Percentiles rank a stretch among this genome's conserved stretches.
phyloP scores from a whole-genome alignment of 164 flowering plant genomes.

The Macadamia tetraphylla region DNA sequence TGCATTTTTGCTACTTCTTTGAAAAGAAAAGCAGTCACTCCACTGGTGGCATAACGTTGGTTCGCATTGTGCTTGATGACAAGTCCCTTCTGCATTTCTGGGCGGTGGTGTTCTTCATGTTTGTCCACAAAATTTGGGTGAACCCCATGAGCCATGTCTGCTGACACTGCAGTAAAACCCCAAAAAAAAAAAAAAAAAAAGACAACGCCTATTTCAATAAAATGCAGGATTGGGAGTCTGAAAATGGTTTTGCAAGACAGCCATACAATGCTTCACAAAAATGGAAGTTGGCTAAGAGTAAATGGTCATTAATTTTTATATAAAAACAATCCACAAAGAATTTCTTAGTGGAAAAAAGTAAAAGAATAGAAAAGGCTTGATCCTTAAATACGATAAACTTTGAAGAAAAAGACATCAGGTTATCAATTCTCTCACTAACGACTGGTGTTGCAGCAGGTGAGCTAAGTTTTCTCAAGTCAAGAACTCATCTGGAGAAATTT shows the following conservation, averaged over 20 bases:
- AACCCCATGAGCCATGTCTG: slow-evolving; percentile 97
- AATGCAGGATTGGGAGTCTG: no score
- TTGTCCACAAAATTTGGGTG: slow-evolving; percentile 89
- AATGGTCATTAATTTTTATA: no score
- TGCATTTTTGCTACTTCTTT: slow-evolving; percentile 72
- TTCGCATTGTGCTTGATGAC: slow-evolving; percentile 95
- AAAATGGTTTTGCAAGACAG: not conserved
- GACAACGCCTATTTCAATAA: not conserved
- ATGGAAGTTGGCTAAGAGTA: no score
- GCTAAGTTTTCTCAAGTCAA: no score
- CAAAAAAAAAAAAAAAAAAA: not conserved
- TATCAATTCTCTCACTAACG: no score
- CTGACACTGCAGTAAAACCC: slow-evolving; percentile 52
- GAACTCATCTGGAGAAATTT: no score
- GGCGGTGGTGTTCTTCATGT: slow-evolving; percentile 92
- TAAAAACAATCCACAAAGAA: not conserved
- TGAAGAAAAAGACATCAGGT: no score
- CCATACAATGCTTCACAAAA: not conserved
- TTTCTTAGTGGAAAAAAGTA: not conserved
- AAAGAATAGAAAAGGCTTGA: not conserved
- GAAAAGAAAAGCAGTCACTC: slow-evolving; percentile 82
- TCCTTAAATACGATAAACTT: no score
- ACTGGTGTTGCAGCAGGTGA: no score
- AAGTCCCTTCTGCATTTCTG: slow-evolving; percentile 80
- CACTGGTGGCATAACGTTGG: slow-evolving; percentile 94